phyloP scores from a whole-genome alignment of 768 basidiomycete species.

The Hypsizygus marmoreus region DNA sequence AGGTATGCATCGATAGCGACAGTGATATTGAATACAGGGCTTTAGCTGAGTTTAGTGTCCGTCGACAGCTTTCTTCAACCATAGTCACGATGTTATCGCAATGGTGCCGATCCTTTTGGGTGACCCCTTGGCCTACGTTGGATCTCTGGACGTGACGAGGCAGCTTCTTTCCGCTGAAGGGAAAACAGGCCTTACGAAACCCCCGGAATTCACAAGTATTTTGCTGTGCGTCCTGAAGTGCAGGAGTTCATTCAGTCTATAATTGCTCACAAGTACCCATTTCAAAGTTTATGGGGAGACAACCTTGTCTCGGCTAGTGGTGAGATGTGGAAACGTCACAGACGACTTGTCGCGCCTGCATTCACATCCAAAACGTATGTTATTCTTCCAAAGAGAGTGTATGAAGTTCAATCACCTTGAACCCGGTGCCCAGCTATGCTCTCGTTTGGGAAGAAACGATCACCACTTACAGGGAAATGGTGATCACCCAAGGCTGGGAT shows the following conservation, averaged over 20 bases:
- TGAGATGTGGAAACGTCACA: constrained; percentile 34
- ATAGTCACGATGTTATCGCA: constrained; percentile 24
- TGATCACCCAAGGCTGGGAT: constrained; percentile 25
- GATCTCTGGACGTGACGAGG: constrained; percentile 24
- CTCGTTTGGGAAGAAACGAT: constrained; percentile 30
- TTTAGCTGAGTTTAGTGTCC: neutral
- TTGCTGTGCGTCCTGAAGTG: neutral
- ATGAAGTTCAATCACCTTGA: neutral
- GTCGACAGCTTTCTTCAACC: constrained; percentile 23
- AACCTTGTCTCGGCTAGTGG: constrained; percentile 34
- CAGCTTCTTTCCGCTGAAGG: constrained; percentile 22
- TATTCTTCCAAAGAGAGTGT: neutral
- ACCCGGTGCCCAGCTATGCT: constrained; percentile 20
- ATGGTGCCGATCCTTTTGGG: constrained; percentile 23
- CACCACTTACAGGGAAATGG: constrained; percentile 28
- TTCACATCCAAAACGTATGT: constrained; percentile 31
- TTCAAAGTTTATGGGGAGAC: constrained; percentile 30
- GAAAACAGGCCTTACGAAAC: constrained; percentile 15
- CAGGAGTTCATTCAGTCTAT: neutral
- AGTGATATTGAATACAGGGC: neutral
- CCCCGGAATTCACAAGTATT: constrained; percentile 7
- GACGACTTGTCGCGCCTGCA: constrained; percentile 33
- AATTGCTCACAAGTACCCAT: neutral
- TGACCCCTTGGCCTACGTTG: constrained; percentile 17
- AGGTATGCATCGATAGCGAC: neutral